These are phyloP conservation scores for Cunninghamia lanceolata DNA, from an alignment of 75 land plant genomes.

Conservation along the genomic window DNA sequence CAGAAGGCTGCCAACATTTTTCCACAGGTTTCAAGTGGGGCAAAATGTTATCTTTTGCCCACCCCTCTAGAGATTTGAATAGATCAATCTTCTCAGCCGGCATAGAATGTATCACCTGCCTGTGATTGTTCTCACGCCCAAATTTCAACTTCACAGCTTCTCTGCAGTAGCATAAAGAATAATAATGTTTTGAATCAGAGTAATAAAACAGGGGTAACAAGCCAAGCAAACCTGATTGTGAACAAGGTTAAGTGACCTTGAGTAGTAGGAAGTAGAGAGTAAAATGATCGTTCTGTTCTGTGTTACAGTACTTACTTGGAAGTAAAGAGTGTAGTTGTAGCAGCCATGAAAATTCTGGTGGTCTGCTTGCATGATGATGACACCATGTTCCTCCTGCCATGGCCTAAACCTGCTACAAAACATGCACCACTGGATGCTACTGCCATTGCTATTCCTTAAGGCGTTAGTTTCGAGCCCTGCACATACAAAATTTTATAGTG, in stretches of 20 bases:
- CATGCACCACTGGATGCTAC: background rate
- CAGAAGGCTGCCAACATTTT: slow-evolving; percentile 72
- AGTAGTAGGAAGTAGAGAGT: too few relatives aligned
- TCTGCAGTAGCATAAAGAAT: slow-evolving; percentile 8
- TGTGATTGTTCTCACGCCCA: slow-evolving; percentile 27
- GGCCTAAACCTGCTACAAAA: background rate
- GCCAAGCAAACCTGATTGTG: background rate
- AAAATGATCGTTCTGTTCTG: background rate
- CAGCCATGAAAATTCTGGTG: background rate
- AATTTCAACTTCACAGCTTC: background rate
- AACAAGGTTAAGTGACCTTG: background rate
- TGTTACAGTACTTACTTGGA: background rate
- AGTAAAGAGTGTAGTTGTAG: background rate
- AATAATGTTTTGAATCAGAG: background rate
- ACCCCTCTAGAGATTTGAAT: slow-evolving; percentile 50
- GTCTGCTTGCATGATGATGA: background rate
- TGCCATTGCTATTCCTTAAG: background rate
- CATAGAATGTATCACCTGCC: slow-evolving; percentile 45
- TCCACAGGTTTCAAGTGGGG: slow-evolving; percentile 55
- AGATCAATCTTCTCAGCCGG: slow-evolving; percentile 58
- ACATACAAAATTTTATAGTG: background rate
- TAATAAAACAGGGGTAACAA: too few relatives aligned
- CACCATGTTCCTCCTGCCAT: background rate
- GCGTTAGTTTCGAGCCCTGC: background rate
- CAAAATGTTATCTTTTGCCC: slow-evolving; percentile 50